These are phyloP conservation scores for Lactifluus volemus DNA, from an alignment of 768 basidiomycete species.

Conservation along the genomic window DNA sequence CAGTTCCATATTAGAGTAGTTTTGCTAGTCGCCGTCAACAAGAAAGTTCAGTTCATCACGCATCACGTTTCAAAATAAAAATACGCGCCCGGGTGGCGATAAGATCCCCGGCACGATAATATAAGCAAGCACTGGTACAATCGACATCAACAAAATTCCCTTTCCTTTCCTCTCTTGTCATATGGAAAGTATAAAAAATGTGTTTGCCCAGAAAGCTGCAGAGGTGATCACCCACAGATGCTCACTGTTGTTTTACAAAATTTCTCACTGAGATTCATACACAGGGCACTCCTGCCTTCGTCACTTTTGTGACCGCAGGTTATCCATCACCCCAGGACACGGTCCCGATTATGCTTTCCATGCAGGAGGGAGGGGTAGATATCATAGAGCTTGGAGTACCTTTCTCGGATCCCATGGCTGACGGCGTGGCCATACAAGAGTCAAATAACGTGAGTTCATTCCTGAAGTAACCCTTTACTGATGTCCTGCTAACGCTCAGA, in stretches of 20 bases:
- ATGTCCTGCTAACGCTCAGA: background rate
- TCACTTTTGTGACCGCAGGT: conserved; percentile 93
- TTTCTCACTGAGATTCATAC: conserved; percentile 7
- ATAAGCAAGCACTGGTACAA: background rate
- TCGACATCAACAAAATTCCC: background rate
- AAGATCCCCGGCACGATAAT: background rate
- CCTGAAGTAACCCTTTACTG: background rate
- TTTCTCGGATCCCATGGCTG: conserved; percentile 94
- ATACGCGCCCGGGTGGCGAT: background rate
- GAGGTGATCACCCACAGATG: conserved; percentile 31
- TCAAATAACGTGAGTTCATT: conserved; percentile 76
- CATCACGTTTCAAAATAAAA: background rate
- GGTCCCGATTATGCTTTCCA: conserved; percentile 79
- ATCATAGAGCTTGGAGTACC: conserved; percentile 94
- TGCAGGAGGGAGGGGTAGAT: conserved; percentile 90
- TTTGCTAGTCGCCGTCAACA: background rate
- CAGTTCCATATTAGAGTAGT: conserved; percentile 34
- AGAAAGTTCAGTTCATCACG: background rate
- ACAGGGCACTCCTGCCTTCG: conserved; percentile 53
- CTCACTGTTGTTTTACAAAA: background rate
- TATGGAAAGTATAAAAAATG: conserved; percentile 66
- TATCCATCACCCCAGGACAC: conserved; percentile 76
- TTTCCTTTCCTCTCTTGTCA: background rate
- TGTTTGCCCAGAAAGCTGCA: conserved; percentile 57
- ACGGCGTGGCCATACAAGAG: conserved; percentile 90